Evolutionary conservation across 2,329 filamentous ascomycete genomes (phyloP), one percentile per base, ranked within the genome.

Genomic region (Onygenales sp.): DNA sequence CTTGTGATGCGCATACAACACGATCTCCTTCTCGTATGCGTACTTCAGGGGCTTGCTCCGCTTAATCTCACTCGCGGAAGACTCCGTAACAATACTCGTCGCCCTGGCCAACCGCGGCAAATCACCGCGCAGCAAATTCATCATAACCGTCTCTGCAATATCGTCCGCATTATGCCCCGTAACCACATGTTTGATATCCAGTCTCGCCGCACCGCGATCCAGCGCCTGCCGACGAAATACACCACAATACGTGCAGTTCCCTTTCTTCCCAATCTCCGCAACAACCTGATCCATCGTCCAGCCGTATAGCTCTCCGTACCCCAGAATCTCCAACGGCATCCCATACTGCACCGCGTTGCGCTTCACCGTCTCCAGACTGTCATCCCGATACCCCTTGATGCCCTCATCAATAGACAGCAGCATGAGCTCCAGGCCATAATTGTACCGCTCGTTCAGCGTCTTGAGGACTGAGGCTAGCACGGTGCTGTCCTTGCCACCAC

Each of bases 201-300:
- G 73, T 69, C 87, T 85, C 62, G 89, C 91, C 5, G 93, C 90
- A 14, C 93, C 93, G 7, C 93, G 83, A 68, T 98, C 93, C 36
- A 98, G 78, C 1, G 93, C 93, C 73, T 98, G 93, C 55, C 94
- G 81, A 52, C 93, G 80, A 67, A 98, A 98, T 14, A 98, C 93
- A 11, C 93, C 93, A 65, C 93, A 98, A 66, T 98, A 98, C 33
- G 94, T 98, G 78, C 93, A 98, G 71, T 98, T 98, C 33, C 92
- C 91, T 70, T 96, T 97, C 75, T 96, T 97, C 11, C 93, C 93
- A 50, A 98, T 87, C 47, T 92, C 89, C 63, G 91, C 87, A 3
- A 98, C 94, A 8, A 98, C 93, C 66, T 97, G 89, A 65, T 98
- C 93, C 93, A 98, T 98, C 1, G 91, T 96, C 93, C 93, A 98